phyloP scores from a whole-genome alignment of 208 protist genomes.

The Acanthamoeba lenticulata region DNA sequence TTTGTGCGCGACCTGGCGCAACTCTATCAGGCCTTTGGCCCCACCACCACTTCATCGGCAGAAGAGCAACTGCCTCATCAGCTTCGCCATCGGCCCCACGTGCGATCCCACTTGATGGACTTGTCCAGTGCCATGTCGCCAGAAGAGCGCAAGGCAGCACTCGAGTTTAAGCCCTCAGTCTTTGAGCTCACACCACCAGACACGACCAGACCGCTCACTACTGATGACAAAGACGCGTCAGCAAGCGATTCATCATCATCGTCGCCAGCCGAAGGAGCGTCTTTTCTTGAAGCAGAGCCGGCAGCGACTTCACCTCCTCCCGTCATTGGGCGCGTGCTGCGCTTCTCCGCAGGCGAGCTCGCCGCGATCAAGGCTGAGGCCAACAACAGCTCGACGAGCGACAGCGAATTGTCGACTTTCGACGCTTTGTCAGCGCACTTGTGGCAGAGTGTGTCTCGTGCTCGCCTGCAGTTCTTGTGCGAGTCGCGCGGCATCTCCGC shows the following conservation, averaged over 20 bases:
- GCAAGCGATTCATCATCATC: too few relatives aligned
- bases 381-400: background rate
- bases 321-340: conserved; percentile 47
- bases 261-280: background rate
- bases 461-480: conserved; percentile 17
- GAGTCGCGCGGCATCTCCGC: background rate
- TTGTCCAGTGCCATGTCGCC: background rate
- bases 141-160: conserved; percentile 29
- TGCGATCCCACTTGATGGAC: conserved; percentile 36
- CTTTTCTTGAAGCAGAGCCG: too few relatives aligned
- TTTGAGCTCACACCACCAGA: background rate
- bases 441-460: conserved; percentile 46
- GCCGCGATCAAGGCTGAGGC: conserved; percentile 40
- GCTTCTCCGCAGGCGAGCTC: conserved; percentile 58
- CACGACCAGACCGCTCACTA: background rate
- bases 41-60: background rate
- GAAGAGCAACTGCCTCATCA: background rate
- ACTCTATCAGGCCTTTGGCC: conserved; percentile 8
- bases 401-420: conserved; percentile 25
- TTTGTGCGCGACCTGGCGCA: conserved; percentile 58
- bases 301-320: background rate
- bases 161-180: background rate
- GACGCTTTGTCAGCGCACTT: conserved; percentile 57
- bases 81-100: conserved; percentile 4
- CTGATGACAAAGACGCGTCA: too few relatives aligned